These are phyloP conservation scores for Talaromyces marneffei DNA, from an alignment of 2,329 filamentous ascomycete species.

Conservation along the genomic window DNA sequence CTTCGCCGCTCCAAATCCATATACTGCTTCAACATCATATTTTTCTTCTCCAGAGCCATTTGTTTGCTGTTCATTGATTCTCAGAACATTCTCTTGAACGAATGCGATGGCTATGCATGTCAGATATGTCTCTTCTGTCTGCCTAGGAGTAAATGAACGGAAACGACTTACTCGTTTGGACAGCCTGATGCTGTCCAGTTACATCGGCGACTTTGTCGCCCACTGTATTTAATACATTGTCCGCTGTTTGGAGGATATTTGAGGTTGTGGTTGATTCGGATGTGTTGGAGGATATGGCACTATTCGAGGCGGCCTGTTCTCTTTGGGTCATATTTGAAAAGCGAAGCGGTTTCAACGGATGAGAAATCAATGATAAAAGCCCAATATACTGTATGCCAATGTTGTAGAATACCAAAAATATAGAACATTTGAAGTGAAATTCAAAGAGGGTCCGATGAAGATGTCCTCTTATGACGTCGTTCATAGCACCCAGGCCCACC, in stretches of 20 bases:
- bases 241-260: not conserved
- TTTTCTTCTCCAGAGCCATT: not conserved
- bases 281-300: not conserved
- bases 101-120: not conserved
- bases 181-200: conserved; percentile 2
- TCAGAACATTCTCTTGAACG: conserved; percentile 4
- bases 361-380: too few species aligned
- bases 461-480: not conserved
- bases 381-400: too few species aligned
- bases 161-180: not conserved
- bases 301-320: not conserved
- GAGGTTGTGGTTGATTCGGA: not conserved
- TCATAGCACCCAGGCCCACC: not conserved
- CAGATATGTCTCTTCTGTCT: not conserved
- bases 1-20: not conserved
- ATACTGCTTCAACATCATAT: not conserved
- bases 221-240: conserved; percentile 2
- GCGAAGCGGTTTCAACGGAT: too few species aligned
- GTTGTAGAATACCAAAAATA: too few species aligned
- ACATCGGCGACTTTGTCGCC: conserved; percentile 3
- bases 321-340: not conserved
- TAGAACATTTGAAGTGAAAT: too few species aligned
- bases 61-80: not conserved
- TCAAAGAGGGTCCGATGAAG: too few species aligned
- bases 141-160: not conserved